Conservation (phyloP, 192 early-diverging fungal species). For the Podochytrium sp. region DNA sequence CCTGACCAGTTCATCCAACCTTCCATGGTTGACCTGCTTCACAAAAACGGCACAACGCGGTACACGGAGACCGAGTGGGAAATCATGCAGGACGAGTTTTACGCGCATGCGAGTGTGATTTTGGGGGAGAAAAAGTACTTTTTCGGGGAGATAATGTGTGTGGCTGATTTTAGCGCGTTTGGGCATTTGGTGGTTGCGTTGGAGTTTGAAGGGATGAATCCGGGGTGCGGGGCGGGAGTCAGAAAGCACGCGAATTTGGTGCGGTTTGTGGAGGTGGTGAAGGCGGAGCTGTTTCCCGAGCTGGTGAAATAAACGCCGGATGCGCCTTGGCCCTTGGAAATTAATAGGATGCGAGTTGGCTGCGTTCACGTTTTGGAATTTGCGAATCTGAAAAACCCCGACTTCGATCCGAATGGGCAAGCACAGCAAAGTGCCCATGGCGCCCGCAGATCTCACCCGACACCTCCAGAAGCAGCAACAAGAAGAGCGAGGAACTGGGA, state of each 20-base stretch:
- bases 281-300: slow-evolving; percentile 9
- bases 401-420: too few species aligned
- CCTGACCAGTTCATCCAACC: background rate
- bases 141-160: slow-evolving; percentile 1
- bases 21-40: too few species aligned
- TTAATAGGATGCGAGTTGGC: too few species aligned
- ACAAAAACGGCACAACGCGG: background rate
- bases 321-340: too few species aligned
- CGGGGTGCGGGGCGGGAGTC: background rate
- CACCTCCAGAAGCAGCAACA: too few species aligned
- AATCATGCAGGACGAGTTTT: background rate
- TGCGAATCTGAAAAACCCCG: too few species aligned
- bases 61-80: background rate
- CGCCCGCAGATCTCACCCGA: too few species aligned
- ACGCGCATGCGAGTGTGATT: background rate
- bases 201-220: background rate
- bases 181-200: background rate
- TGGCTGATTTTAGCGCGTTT: slow-evolving; percentile 4
- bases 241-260: background rate
- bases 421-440: too few species aligned
- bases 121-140: background rate
- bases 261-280: background rate
- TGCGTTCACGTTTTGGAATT: too few species aligned
- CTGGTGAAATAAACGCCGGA: too few species aligned
- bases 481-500: too few species aligned